phyloP scores from a whole-genome alignment of 768 basidiomycete genomes.

The Obba rivulosa region DNA sequence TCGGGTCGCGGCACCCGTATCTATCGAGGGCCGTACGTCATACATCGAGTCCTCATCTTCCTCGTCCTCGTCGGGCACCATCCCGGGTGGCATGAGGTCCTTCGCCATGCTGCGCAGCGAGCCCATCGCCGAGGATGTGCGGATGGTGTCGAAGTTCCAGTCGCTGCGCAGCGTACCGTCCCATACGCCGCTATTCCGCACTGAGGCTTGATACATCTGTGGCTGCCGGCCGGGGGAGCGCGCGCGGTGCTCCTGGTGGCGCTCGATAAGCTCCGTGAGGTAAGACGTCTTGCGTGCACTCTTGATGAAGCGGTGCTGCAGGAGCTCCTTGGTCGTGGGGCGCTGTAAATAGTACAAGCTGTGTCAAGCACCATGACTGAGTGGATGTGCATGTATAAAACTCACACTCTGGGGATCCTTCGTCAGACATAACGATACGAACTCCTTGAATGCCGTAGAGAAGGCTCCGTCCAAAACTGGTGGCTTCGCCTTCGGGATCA shows the following conservation, averaged over 20 bases:
- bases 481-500: slow-evolving; percentile 95
- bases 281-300: slow-evolving; percentile 76
- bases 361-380: neutral
- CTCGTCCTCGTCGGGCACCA: slow-evolving; percentile 43
- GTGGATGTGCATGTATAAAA: neutral
- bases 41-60: slow-evolving; percentile 33
- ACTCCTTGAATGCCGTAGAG: slow-evolving; percentile 86
- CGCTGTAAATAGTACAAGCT: slow-evolving; percentile 47
- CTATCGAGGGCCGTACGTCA: slow-evolving; percentile 41
- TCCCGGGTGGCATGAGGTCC: slow-evolving; percentile 52
- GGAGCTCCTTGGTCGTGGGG: slow-evolving; percentile 84
- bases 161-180: slow-evolving; percentile 84
- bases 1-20: slow-evolving; percentile 56
- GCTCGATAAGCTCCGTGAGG: slow-evolving; percentile 84
- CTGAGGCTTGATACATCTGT: slow-evolving; percentile 51
- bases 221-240: slow-evolving; percentile 47
- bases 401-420: slow-evolving; percentile 83
- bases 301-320: slow-evolving; percentile 91
- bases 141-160: slow-evolving; percentile 94
- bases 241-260: slow-evolving; percentile 72
- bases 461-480: slow-evolving; percentile 87
- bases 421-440: slow-evolving; percentile 83
- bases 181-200: slow-evolving; percentile 59
- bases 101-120: slow-evolving; percentile 69
- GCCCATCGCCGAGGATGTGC: slow-evolving; percentile 67